phyloP scores from a whole-genome alignment of 2,329 filamentous ascomycete species.

The Ascomycota sp. region DNA sequence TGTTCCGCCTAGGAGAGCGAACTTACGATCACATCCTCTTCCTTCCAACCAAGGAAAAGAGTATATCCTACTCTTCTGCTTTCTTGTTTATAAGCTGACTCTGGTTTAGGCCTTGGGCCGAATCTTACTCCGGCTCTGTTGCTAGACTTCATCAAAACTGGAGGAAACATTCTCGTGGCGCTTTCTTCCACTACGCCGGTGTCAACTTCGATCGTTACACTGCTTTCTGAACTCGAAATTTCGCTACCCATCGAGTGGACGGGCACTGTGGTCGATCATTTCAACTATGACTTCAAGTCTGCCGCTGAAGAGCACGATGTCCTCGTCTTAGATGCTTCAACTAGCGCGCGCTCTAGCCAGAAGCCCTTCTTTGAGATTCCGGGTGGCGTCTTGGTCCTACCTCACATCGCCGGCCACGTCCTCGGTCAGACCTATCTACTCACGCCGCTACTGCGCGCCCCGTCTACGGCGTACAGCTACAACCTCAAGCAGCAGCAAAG shows the following conservation, averaged over 20 bases:
- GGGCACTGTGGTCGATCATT: constrained; percentile 80
- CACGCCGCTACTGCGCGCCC: constrained; percentile 63
- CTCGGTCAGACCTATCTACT: constrained; percentile 63
- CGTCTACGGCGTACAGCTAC: constrained; percentile 77
- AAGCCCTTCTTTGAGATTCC: constrained; percentile 52
- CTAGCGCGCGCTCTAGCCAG: constrained; percentile 42
- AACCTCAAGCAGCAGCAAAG: constrained; percentile 72
- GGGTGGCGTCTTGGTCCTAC: constrained; percentile 52
- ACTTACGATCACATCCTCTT: constrained; percentile 82
- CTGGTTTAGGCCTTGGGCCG: constrained; percentile 53
- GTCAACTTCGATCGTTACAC: constrained; percentile 51
- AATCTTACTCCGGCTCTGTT: constrained; percentile 69
- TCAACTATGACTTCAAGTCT: constrained; percentile 67
- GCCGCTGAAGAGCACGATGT: constrained; percentile 76
- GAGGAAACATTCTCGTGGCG: constrained; percentile 79
- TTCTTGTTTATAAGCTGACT: not conserved
- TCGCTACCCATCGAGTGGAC: constrained; percentile 70
- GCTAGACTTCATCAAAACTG: constrained; percentile 74
- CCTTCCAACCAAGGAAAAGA: constrained; percentile 79
- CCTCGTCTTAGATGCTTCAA: constrained; percentile 53
- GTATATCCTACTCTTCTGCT: constrained; percentile 16
- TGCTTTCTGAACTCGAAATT: constrained; percentile 79
- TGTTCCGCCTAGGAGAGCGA: constrained; percentile 75
- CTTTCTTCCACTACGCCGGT: constrained; percentile 54
- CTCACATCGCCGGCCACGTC: constrained; percentile 58